These are phyloP conservation scores for Verbena officinalis DNA, from an alignment of 257 asterid genomes.

Conservation along the genomic window DNA sequence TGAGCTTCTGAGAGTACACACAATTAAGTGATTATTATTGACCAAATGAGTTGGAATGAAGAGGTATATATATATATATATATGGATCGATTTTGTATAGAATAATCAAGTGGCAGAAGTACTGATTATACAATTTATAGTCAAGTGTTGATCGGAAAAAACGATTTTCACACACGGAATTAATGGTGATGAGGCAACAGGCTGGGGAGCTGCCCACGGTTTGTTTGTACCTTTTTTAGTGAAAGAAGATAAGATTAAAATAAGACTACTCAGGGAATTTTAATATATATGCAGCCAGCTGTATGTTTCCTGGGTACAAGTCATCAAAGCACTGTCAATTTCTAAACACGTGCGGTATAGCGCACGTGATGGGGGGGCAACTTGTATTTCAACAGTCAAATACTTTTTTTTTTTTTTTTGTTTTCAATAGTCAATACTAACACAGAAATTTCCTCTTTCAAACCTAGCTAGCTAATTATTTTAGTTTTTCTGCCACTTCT, in stretches of 20 bases:
- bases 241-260: not conserved
- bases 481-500: not conserved
- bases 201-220: constrained; percentile 24
- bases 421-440: too few relatives aligned
- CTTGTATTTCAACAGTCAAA: too few relatives aligned
- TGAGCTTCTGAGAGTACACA: too few relatives aligned
- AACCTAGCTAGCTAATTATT: too few relatives aligned
- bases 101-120: not conserved
- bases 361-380: too few relatives aligned
- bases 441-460: not conserved
- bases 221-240: constrained; percentile 25
- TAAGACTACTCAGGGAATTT: not conserved
- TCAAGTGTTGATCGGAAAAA: not conserved
- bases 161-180: constrained; percentile 14
- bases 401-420: too few relatives aligned
- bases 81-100: too few relatives aligned
- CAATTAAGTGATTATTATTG: too few relatives aligned
- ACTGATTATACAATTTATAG: not conserved
- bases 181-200: constrained; percentile 10
- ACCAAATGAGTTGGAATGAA: too few relatives aligned
- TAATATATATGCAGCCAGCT: not conserved
- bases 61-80: not conserved
- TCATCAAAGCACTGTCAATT: not conserved
- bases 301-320: not conserved
- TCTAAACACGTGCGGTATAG: not conserved